Percentiles rank a stretch among this genome's conserved stretches.
phyloP scores from a whole-genome alignment of 768 basidiomycete genomes.

The Lactarius sp. region DNA sequence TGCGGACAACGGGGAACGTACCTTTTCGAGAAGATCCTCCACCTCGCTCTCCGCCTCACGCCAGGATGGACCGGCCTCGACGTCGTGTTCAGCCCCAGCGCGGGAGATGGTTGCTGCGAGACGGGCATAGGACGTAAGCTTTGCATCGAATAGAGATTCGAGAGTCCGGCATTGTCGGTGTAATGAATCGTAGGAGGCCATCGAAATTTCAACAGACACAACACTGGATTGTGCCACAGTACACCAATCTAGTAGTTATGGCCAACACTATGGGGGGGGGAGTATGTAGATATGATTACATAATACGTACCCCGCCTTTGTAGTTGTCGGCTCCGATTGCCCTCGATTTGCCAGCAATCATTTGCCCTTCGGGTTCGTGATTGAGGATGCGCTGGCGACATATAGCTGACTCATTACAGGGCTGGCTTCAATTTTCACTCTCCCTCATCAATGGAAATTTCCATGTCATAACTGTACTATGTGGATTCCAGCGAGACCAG shows the following conservation, averaged over 20 bases:
- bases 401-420: background rate
- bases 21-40: slow-evolving; percentile 83
- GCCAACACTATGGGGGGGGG: background rate
- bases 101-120: slow-evolving; percentile 64
- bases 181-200: slow-evolving; percentile 83
- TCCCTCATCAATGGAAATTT: slow-evolving; percentile 9
- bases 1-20: slow-evolving; percentile 31
- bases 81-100: slow-evolving; percentile 44
- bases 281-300: background rate
- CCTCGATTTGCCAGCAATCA: slow-evolving; percentile 10
- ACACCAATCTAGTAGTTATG: background rate
- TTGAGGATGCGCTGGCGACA: slow-evolving; percentile 5
- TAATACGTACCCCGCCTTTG: background rate
- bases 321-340: slow-evolving; percentile 2
- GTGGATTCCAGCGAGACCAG: background rate
- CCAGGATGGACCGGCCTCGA: slow-evolving; percentile 66
- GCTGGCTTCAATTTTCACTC: background rate
- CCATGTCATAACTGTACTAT: background rate
- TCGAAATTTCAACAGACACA: slow-evolving; percentile 28
- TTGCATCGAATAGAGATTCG: slow-evolving; percentile 87
- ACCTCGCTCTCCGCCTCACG: slow-evolving; percentile 81
- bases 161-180: slow-evolving; percentile 91
- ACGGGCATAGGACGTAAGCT: slow-evolving; percentile 86
- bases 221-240: background rate
- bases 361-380: background rate